Evolutionary conservation across 2,329 filamentous ascomycete species (phyloP).

Genomic region (Teratosphaeria pseudoeucalypti): DNA sequence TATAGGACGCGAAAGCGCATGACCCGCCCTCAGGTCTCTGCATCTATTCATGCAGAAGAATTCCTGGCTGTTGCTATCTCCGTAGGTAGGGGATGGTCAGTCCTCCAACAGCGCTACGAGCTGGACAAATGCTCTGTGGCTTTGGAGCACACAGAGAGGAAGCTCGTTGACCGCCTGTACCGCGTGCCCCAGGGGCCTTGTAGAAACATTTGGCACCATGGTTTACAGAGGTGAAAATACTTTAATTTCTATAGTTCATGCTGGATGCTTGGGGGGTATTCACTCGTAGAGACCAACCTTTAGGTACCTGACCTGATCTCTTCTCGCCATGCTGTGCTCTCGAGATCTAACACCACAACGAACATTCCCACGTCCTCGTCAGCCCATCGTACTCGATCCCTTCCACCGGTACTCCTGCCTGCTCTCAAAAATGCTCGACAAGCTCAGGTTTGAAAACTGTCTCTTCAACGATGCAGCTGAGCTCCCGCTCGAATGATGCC

Average conservation of each 20-base stretch:
- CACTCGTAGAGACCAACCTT: neutral
- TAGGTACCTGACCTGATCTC: neutral
- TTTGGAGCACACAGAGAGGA: too few species aligned
- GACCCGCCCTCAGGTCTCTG: too few species aligned
- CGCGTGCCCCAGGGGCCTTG: too few species aligned
- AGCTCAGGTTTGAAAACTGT: neutral
- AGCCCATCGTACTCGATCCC: neutral
- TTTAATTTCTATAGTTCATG: neutral
- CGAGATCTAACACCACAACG: constrained; percentile 2
- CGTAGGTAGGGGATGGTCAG: too few species aligned
- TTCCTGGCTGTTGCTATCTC: too few species aligned
- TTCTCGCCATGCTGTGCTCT: neutral
- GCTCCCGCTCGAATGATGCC: neutral
- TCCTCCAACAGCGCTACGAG: too few species aligned
- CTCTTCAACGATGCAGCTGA: neutral
- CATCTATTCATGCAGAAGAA: too few species aligned
- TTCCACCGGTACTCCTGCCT: neutral
- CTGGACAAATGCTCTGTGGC: too few species aligned
- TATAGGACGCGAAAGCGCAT: too few species aligned
- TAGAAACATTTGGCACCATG: too few species aligned
- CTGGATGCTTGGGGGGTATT: neutral
- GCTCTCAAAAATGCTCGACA: neutral
- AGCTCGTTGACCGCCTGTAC: too few species aligned
- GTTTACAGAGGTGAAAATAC: neutral
- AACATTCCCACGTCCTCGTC: constrained; percentile 1